Percentiles rank a stretch among this genome's conserved stretches.
Evolutionary conservation across 2,329 filamentous ascomycete genomes (phyloP).

Genomic region (Calonectria multiphialidica): DNA sequence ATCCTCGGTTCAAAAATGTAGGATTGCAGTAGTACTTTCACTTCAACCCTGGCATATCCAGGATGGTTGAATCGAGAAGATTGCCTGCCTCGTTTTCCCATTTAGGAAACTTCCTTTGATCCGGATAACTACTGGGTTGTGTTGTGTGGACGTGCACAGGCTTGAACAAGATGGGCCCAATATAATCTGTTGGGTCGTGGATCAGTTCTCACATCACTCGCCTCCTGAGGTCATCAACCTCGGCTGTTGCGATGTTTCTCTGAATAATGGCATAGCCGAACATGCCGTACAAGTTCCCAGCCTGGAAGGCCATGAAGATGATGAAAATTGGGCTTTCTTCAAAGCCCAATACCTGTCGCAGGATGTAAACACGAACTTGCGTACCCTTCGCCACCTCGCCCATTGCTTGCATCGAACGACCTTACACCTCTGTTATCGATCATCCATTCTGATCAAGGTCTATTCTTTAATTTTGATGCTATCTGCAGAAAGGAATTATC

Average conservation of each 20-base stretch:
- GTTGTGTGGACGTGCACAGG: conserved; percentile 12
- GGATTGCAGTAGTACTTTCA: conserved; percentile 13
- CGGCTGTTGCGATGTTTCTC: conserved; percentile 22
- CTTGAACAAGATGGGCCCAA: conserved; percentile 24
- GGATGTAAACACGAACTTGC: neutral
- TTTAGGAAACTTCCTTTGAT: conserved; percentile 39
- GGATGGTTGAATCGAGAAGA: conserved; percentile 7
- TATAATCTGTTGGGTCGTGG: conserved; percentile 15
- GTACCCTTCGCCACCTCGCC: neutral
- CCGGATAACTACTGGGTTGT: conserved; percentile 23
- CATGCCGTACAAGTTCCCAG: conserved; percentile 12
- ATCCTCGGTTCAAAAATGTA: conserved; percentile 34
- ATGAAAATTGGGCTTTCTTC: neutral
- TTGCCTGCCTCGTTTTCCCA: conserved; percentile 13
- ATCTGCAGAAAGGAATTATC: neutral
- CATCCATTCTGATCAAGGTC: neutral
- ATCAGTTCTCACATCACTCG: conserved; percentile 16
- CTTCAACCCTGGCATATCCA: neutral
- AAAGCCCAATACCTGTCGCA: neutral
- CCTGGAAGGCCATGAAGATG: neutral
- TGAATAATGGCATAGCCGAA: neutral
- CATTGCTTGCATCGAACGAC: neutral
- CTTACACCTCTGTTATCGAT: neutral
- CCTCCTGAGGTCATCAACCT: conserved; percentile 23
- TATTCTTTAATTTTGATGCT: neutral